Conservation (phyloP, 73 alveolate species). For the Symbiodinium natans region DNA sequence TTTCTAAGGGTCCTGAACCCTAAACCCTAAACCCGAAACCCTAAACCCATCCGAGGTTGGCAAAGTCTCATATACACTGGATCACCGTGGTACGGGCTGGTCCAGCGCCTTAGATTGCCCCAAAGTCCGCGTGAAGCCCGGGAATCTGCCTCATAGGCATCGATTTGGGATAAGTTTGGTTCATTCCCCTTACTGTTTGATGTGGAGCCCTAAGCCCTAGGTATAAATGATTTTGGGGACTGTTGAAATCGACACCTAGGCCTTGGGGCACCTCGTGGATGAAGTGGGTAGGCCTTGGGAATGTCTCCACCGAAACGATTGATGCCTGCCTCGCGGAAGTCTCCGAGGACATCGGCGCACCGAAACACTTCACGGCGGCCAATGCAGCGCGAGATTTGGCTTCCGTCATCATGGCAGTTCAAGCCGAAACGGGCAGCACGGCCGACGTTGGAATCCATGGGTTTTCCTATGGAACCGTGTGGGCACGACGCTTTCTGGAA, state of each 20-base stretch:
- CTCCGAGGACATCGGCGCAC: slow-evolving; percentile 1
- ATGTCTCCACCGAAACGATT: background rate
- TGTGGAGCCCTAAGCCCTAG: too few species aligned
- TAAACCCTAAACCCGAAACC: too few species aligned
- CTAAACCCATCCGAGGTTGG: background rate
- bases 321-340: slow-evolving; percentile 10
- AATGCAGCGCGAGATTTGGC: slow-evolving; percentile 15
- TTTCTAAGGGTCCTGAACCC: background rate
- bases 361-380: background rate
- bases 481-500: slow-evolving; percentile 26
- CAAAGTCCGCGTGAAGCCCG: background rate
- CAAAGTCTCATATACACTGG: background rate
- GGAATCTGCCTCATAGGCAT: too few species aligned
- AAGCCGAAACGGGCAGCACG: background rate
- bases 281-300: slow-evolving; percentile 18
- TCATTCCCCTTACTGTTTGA: too few species aligned
- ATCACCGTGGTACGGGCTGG: slow-evolving; percentile 12
- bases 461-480: background rate
- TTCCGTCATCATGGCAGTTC: slow-evolving; percentile 13
- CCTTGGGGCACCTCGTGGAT: slow-evolving; percentile 26
- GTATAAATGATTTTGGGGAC: too few species aligned
- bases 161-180: too few species aligned
- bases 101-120: background rate
- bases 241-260: too few species aligned
- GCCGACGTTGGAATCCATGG: slow-evolving; percentile 22